Base-by-base conservation (phyloP, 192 early-diverging fungal species). In the Endogone sp. region DNA sequence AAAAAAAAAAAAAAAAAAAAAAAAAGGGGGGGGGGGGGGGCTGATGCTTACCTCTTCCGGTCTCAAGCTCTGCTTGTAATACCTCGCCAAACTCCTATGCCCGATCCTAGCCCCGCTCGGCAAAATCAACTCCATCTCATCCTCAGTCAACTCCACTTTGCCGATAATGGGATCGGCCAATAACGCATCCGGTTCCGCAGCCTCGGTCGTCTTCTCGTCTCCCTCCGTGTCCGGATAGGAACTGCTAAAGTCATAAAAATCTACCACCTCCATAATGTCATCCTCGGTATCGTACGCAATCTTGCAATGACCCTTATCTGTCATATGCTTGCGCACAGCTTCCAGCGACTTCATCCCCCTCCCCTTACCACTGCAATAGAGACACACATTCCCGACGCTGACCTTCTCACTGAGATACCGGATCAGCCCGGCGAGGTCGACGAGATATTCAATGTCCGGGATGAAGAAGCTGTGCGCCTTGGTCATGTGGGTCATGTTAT, bases 211-310 rank as follows among this genome's bases (percentile, higher is more conserved):
- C 9, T 67, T 79, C 11, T 60, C 62, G 60, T 88, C 82, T 0
- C 62, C 78, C 27, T 63, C 71, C 28, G 66, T 68, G 3, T 90
- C 90, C 13, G 92, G 89, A 71, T 94, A 96, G 3, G 90, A 92
- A 2, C 93, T 88, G 62, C 87, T 87, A 80, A 96, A 99, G 79
- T 97, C 95, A 80, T 99, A 99, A 81, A 91, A 99, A 69, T 98
- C 96, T 3, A 87, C 89, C 62, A 99, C 79, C 75, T 98, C 97
- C 69, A 92, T 82, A 64, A 90, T 86, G 69, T 99, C 96, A 3
- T 89, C 88, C 27, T 94, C 97, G 61, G 90, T 88, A 63, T 97
- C 95, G 74, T 98, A 97, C n/a, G 90, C 88, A 71, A 99, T 93
- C 83, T 93, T 97, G 75, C 92, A 93, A 77, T 98, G 98, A 24